phyloP scores from a whole-genome alignment of 2,329 filamentous ascomycete genomes.

The Thelonectria olida region DNA sequence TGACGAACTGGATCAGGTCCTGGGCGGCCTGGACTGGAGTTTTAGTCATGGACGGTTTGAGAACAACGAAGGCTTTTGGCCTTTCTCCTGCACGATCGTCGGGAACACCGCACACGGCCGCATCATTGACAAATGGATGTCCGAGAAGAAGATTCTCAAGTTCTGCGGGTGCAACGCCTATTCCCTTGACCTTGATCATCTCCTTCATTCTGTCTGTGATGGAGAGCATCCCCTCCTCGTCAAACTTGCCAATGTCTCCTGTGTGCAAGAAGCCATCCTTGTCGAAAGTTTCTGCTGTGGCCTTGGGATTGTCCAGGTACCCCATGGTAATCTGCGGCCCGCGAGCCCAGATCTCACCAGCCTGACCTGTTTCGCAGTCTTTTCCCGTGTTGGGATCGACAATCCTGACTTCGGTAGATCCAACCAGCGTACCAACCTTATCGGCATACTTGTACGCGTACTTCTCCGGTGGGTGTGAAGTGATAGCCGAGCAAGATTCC shows the following conservation, averaged over 20 bases:
- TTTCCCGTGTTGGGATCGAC: conserved; percentile 61
- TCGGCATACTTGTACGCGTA: conserved; percentile 67
- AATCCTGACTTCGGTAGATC: conserved; percentile 68
- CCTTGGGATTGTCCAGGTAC: conserved; percentile 54
- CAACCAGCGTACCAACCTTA: conserved; percentile 64
- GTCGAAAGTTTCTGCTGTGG: conserved; percentile 60
- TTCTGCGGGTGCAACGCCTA: conserved; percentile 70
- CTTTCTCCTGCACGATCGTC: conserved; percentile 66
- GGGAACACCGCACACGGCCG: conserved; percentile 61
- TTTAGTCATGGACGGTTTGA: conserved; percentile 43
- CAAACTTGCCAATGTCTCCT: conserved; percentile 64
- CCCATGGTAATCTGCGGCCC: conserved; percentile 61
- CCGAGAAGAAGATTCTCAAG: conserved; percentile 70
- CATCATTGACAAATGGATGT: conserved; percentile 64
- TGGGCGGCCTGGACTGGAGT: conserved; percentile 39
- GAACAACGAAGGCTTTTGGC: conserved; percentile 66
- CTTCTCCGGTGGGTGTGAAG: conserved; percentile 64
- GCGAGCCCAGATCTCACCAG: conserved; percentile 58
- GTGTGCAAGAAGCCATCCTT: conserved; percentile 67
- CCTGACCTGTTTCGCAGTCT: conserved; percentile 60
- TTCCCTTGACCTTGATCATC: conserved; percentile 74
- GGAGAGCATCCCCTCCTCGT: conserved; percentile 63
- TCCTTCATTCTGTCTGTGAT: conserved; percentile 73
- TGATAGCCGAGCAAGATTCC: conserved; percentile 70
- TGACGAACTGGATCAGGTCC: conserved; percentile 56